Conservation (phyloP, 345 rosid species). For the Aquilaria malaccensis region DNA sequence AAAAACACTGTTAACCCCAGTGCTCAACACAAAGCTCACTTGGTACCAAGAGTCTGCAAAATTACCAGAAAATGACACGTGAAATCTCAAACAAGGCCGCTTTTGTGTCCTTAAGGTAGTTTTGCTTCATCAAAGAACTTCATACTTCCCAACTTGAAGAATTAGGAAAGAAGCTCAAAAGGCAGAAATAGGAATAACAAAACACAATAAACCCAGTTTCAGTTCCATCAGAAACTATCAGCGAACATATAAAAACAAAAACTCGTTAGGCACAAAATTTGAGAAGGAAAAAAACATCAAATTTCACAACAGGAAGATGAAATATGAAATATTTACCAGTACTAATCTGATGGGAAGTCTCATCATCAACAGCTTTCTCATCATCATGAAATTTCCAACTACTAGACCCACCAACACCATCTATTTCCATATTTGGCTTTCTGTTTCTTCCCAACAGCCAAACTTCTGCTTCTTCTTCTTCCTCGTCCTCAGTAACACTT, state of each 20-base stretch:
- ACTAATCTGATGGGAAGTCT: slow-evolving; percentile 82
- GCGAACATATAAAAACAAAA: too few relatives aligned
- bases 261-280: too few relatives aligned
- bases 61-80: not conserved
- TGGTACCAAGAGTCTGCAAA: slow-evolving; percentile 78
- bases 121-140: too few relatives aligned
- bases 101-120: too few relatives aligned
- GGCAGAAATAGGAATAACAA: not conserved
- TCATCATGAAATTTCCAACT: slow-evolving; percentile 10
- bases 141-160: too few relatives aligned
- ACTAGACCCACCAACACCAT: slow-evolving; percentile 1
- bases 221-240: too few relatives aligned
- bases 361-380: slow-evolving; percentile 30
- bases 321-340: slow-evolving; percentile 28
- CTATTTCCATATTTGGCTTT: slow-evolving; percentile 17
- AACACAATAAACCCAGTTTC: too few relatives aligned
- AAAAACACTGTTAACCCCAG: slow-evolving; percentile 75
- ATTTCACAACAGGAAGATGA: too few relatives aligned
- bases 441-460: slow-evolving; percentile 14
- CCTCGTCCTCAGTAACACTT: slow-evolving; percentile 3
- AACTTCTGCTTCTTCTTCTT: slow-evolving; percentile 16
- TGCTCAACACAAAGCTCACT: slow-evolving; percentile 66
- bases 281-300: not conserved
- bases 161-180: not conserved
- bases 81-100: slow-evolving; percentile 4